phyloP scores from a whole-genome alignment of 352 stramenopile species.

The Globisporangium splendens region DNA sequence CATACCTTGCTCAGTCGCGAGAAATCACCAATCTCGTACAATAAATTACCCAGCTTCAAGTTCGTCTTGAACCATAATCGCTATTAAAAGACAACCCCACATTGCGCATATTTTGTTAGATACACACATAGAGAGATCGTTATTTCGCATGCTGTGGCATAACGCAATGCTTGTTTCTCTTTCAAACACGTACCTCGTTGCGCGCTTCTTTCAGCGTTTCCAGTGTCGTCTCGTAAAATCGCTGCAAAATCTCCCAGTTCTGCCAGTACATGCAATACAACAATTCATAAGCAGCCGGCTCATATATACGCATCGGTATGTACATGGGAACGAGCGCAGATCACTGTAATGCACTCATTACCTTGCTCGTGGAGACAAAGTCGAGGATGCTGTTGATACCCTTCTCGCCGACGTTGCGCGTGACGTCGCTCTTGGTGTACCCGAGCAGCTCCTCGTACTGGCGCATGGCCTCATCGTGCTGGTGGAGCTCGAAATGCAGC shows the following conservation, averaged over 20 bases:
- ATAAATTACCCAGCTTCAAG: slow-evolving; percentile 92
- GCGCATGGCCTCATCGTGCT: slow-evolving; percentile 69
- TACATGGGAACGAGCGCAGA: not conserved
- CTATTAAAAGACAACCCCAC: too few species aligned
- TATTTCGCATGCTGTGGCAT: too few species aligned
- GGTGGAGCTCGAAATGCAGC: slow-evolving; percentile 78
- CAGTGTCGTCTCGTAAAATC: slow-evolving; percentile 83
- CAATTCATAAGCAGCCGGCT: not conserved
- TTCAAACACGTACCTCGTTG: slow-evolving; percentile 44
- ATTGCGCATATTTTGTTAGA: too few species aligned
- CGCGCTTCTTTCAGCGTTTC: slow-evolving; percentile 81
- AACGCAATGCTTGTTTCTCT: too few species aligned
- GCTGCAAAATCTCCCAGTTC: slow-evolving; percentile 83
- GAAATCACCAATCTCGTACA: slow-evolving; percentile 85
- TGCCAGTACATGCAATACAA: slow-evolving; percentile 12
- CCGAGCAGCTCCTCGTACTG: slow-evolving; percentile 89
- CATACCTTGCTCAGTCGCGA: slow-evolving; percentile 60
- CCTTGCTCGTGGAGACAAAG: slow-evolving; percentile 87
- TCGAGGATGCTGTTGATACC: slow-evolving; percentile 95
- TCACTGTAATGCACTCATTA: too few species aligned
- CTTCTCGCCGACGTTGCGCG: slow-evolving; percentile 93
- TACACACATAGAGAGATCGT: too few species aligned
- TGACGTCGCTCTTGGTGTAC: slow-evolving; percentile 86
- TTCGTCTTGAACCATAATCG: slow-evolving; percentile 96
- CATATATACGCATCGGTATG: not conserved